Base-by-base conservation (phyloP, 306 rosid species). In the Sindora glabra region DNA sequence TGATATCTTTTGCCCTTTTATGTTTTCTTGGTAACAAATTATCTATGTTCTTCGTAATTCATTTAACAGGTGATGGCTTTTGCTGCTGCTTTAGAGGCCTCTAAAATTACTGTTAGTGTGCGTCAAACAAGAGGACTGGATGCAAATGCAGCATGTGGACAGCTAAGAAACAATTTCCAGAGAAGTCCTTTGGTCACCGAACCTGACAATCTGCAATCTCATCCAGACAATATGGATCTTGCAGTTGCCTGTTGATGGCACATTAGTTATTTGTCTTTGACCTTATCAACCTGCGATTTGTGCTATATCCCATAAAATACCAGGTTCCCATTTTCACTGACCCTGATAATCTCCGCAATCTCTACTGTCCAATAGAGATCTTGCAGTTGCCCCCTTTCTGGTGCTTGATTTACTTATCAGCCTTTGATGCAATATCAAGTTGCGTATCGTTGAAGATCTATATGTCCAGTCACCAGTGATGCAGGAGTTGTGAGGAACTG, bases 81-180 rank as follows among this genome's bases (percentile, higher is more conserved):
- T 89, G 78, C 75, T 25, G 73, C 77, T 72, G 84, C 98, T 59
- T 55, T 92, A 70, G 90, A 89, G 57, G 75, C 89, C 21, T 46
- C 72, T 36, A 92, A 84, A 73, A 79, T 86, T 76, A 81, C 95
- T 8, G 89, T 79, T 25, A 92, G 89, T 13, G 61, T 77, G 13
- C 92, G 98, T 23, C 94, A 89, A 86, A 92, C 96, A 26, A 78
- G 98, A 76, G 98, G 98, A 48, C 48, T 88, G 63, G 98, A 89
- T 30, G 98, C 98, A 52, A 89, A 86, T 76, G 98, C 98, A 27
- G 98, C 98, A 48, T 92, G 98, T 72, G 98, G 98, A 48, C 98
- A 92, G 82, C 82, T 92, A 38, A 80, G 98, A 37, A 92, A 92
- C 77, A 68, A 78, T 37, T 92, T 86, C 63, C 96, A 88, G 73